Base-by-base conservation (phyloP, 75 land plant species). In the Selaginella moellendorffii region DNA sequence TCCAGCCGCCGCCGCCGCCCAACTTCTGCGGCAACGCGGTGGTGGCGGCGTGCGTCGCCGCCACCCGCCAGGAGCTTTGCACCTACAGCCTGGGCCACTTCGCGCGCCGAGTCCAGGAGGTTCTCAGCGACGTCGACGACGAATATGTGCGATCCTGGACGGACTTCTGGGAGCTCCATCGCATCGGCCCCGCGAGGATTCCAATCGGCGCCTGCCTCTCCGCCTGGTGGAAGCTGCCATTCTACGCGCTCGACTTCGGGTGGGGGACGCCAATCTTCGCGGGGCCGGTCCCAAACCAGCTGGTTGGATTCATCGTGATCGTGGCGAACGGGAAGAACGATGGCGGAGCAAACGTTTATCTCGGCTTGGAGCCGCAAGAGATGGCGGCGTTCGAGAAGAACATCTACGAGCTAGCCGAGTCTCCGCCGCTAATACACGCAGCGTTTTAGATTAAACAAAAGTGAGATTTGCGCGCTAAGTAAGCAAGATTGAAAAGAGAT, bases 271-370 rank as follows among this genome's bases (percentile, higher is more conserved):
- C 59, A 2, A 8, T 56, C 5, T 56, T 8, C 24, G 59, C 24
- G 25, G 59, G 25, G 5, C 59, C 59, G 5, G 24, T 56, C 8
- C 23, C 59, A 56, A 56, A 56, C 59, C 79, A 66, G 36, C 65
- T 72, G 75, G 73, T 77, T 31, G 87, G 80, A 31, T 77, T 86
- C 62, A 72, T 83, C 28, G 64, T 83, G 19, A 31, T 86, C 51
- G 42, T 83, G 26, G 68, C 87, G 63, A 74, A 69, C 46, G 46
- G 46, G 10, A 36, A 36, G 46, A 36, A 36, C 46, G 46, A 36
- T 36, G 46, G 46, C 5, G 46, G 46, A 5, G 46, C 46, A 36
- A 5, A 36, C 14, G 46, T 36, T 36, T 36, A 36, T 36, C 46
- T 36, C 14, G 14, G 46, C 46, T 36, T 36, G 46, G 46, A 36